phyloP scores from a whole-genome alignment of 1,284 basidiomycete species.

The Pascua sp. region DNA sequence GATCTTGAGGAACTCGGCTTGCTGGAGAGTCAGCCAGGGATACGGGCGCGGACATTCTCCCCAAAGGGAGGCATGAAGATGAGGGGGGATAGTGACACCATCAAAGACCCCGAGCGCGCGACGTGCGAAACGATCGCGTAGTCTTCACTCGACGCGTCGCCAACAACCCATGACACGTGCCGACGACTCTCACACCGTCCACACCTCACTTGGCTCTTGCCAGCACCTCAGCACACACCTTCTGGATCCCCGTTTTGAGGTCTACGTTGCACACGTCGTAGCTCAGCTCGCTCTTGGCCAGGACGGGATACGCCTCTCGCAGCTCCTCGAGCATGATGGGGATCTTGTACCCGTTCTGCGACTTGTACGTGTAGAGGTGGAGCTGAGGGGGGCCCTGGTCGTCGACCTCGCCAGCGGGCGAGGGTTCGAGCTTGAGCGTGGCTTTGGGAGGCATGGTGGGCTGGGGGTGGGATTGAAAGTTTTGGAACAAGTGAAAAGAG shows the following conservation, averaged over 20 bases:
- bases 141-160: no score
- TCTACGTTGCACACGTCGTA: constrained; percentile 57
- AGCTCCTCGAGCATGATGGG: constrained; percentile 67
- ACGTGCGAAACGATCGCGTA: no score
- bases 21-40: constrained; percentile 35
- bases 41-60: background rate
- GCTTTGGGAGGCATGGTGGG: no score
- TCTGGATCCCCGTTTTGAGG: constrained; percentile 50
- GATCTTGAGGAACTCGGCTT: constrained; percentile 60
- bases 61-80: no score
- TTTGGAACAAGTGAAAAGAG: no score
- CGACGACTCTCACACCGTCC: no score
- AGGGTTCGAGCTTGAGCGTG: constrained; percentile 7
- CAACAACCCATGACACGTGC: no score
- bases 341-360: constrained; percentile 63
- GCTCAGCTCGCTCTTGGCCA: constrained; percentile 47
- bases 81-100: background rate
- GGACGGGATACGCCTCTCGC: constrained; percentile 56
- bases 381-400: constrained; percentile 45
- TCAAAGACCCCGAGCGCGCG: no score
- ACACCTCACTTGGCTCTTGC: background rate
- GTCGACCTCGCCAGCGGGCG: constrained; percentile 13
- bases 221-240: constrained; percentile 34
- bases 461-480: no score
- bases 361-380: constrained; percentile 61